Conservation (phyloP, 139 green algal species). For the Diplosphaera chodatii region DNA sequence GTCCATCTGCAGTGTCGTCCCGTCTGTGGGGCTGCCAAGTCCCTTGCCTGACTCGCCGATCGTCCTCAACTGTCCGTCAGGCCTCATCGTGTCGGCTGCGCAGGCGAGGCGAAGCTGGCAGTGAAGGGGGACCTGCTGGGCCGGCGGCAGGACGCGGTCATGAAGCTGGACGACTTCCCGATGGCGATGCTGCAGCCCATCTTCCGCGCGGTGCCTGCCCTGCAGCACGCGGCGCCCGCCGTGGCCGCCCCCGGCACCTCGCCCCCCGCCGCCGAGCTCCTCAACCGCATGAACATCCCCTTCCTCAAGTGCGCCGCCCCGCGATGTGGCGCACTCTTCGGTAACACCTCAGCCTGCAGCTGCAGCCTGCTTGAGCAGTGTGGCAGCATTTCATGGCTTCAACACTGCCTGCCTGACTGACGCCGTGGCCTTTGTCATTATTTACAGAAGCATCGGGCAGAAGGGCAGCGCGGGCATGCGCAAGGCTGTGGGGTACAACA, state of each 20-base stretch:
- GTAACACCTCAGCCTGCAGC: too few species aligned
- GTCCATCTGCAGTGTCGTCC: too few species aligned
- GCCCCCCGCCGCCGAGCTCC: background rate
- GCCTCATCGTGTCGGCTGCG: background rate
- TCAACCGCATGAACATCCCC: slow-evolving; percentile 8
- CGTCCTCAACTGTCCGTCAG: too few species aligned
- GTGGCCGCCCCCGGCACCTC: slow-evolving; percentile 15
- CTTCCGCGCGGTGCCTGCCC: slow-evolving; percentile 53
- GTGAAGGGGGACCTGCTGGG: slow-evolving; percentile 61
- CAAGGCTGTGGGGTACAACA: background rate
- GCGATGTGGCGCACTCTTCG: too few species aligned
- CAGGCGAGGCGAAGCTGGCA: slow-evolving; percentile 32
- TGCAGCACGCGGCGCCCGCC: slow-evolving; percentile 50
- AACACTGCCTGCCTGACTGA: too few species aligned
- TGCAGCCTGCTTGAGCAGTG: too few species aligned
- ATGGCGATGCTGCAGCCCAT: slow-evolving; percentile 61
- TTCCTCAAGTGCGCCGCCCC: slow-evolving; percentile 6
- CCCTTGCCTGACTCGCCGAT: too few species aligned
- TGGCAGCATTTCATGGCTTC: too few species aligned
- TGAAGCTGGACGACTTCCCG: slow-evolving; percentile 76
- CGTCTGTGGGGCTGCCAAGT: too few species aligned
- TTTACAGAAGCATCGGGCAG: background rate
- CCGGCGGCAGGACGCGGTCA: slow-evolving; percentile 63
- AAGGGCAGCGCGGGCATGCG: background rate
- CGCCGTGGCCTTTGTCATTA: too few species aligned